Percentiles rank a stretch among this genome's conserved stretches.
These are phyloP conservation scores for Thraustotheca clavata DNA, from an alignment of 352 stramenopile genomes.

Conservation along the genomic window DNA sequence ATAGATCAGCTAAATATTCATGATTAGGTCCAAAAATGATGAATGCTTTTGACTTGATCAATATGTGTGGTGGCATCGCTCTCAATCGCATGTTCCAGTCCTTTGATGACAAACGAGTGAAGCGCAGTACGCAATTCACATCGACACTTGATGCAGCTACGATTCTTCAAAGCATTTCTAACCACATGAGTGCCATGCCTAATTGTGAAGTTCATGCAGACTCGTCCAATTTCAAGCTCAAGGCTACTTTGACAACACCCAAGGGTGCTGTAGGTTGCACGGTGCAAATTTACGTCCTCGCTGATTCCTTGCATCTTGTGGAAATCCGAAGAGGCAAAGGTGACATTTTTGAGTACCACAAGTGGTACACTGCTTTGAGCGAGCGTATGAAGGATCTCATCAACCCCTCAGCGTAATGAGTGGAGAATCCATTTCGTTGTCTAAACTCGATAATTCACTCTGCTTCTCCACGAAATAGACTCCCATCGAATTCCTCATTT, in stretches of 20 bases:
- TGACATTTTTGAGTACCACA: constrained; percentile 88
- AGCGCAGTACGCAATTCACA: constrained; percentile 80
- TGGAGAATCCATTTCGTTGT: no score
- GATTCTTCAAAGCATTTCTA: constrained; percentile 65
- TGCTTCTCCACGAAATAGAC: no score
- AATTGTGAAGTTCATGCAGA: constrained; percentile 76
- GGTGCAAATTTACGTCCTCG: constrained; percentile 87
- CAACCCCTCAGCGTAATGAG: constrained; percentile 9
- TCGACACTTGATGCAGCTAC: constrained; percentile 68
- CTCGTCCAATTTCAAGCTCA: constrained; percentile 65
- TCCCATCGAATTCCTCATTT: no score
- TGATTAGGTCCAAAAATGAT: constrained; percentile 67
- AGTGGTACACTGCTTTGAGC: constrained; percentile 85
- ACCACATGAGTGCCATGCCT: constrained; percentile 45
- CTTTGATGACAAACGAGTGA: constrained; percentile 80
- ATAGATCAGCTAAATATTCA: background rate
- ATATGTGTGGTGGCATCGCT: constrained; percentile 86
- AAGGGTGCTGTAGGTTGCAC: constrained; percentile 83
- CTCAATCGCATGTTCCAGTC: constrained; percentile 87
- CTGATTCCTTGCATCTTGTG: constrained; percentile 76
- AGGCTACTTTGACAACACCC: constrained; percentile 73
- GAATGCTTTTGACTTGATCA: constrained; percentile 90
- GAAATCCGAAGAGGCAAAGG: constrained; percentile 85
- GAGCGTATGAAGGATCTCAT: constrained; percentile 84
- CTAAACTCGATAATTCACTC: no score